These are phyloP conservation scores for Ogataea hybrid DNA, from an alignment of 1,139 yeast species.

Conservation along the genomic window DNA sequence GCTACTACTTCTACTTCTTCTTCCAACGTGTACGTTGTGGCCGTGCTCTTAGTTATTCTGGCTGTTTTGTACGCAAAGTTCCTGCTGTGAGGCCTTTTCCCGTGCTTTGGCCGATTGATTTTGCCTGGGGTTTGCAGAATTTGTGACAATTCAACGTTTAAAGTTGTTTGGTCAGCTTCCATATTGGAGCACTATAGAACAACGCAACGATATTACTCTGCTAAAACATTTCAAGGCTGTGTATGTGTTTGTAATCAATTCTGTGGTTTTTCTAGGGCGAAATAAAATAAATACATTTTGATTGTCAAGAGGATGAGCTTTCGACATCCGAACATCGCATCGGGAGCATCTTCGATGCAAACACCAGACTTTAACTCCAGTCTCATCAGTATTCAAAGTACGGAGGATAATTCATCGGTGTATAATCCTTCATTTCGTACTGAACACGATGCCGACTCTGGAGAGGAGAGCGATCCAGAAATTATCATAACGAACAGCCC, in stretches of 20 bases:
- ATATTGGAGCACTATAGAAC: constrained; percentile 1
- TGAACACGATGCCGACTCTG: constrained; percentile 5
- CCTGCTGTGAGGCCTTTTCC: constrained; percentile 10
- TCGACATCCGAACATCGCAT: constrained; percentile 16
- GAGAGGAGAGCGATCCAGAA: constrained; percentile 6
- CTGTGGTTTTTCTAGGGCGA: constrained; percentile 3
- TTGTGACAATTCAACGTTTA: neutral
- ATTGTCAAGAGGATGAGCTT: constrained; percentile 11
- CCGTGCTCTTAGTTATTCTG: constrained; percentile 22
- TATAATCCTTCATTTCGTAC: constrained; percentile 8
- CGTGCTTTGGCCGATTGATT: neutral
- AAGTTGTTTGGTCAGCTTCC: constrained; percentile 4
- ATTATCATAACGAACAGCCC: constrained; percentile 7
- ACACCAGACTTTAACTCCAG: neutral
- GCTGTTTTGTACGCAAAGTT: constrained; percentile 25
- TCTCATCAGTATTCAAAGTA: constrained; percentile 6
- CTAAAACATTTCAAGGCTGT: constrained; percentile 5
- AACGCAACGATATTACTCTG: constrained; percentile 2
- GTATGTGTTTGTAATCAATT: constrained; percentile 2
- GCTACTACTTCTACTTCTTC: constrained; percentile 3
- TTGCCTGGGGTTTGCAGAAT: constrained; percentile 1
- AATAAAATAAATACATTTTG: neutral
- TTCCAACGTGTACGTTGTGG: constrained; percentile 22
- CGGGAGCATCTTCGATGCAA: constrained; percentile 9
- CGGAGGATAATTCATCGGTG: constrained; percentile 2